A percentile compares a stretch with the other conserved stretches of the same genome.
phyloP scores from a whole-genome alignment of 441 rosid species.

The Mallotus repandus region DNA sequence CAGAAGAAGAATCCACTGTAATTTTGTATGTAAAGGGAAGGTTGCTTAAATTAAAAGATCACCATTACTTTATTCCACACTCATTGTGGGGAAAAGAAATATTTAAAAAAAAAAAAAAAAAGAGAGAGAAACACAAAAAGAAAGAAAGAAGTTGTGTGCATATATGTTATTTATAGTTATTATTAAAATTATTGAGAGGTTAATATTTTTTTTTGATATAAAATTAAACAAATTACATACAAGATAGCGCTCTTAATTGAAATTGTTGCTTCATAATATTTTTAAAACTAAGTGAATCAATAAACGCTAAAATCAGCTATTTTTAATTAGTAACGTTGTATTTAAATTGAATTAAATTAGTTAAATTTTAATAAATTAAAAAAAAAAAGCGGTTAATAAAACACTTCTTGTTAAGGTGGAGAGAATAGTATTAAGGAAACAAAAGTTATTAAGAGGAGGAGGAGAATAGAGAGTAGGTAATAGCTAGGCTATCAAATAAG shows the following conservation, averaged over 20 bases:
- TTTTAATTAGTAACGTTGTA: too few species aligned
- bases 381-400: too few species aligned
- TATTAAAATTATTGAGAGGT: neutral
- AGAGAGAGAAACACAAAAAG: too few species aligned
- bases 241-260: too few species aligned
- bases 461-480: neutral
- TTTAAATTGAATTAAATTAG: too few species aligned
- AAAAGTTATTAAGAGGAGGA: too few species aligned
- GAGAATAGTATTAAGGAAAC: neutral
- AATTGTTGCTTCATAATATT: too few species aligned
- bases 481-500: neutral
- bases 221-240: neutral
- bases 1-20: constrained; percentile 13
- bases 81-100: neutral
- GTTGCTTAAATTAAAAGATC: constrained; percentile 2
- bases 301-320: too few species aligned
- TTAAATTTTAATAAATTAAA: too few species aligned
- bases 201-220: too few species aligned
- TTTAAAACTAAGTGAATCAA: too few species aligned
- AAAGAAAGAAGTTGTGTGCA: neutral
- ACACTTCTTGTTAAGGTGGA: too few species aligned
- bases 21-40: neutral
- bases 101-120: neutral
- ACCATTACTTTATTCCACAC: neutral
- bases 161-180: neutral